Percentiles rank a stretch among this genome's conserved stretches.
Conservation (phyloP, 768 basidiomycete species). For the Dioszegia hungarica region DNA sequence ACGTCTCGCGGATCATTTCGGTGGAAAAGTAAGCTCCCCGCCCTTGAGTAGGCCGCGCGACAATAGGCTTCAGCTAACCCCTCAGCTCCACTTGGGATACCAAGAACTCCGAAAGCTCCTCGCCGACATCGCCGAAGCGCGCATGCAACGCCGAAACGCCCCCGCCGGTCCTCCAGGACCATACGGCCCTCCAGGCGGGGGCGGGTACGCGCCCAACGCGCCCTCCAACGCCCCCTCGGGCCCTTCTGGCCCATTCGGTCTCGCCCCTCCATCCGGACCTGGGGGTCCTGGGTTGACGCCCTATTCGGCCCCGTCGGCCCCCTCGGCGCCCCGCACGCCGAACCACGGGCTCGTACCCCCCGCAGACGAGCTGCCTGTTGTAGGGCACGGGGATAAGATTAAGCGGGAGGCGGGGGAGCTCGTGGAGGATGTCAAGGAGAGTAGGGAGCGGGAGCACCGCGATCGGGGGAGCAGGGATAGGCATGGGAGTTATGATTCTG, state of each 20-base stretch:
- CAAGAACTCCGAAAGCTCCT: slow-evolving; percentile 96
- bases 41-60: slow-evolving; percentile 3
- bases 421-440: slow-evolving; percentile 39
- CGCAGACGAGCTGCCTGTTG: slow-evolving; percentile 46
- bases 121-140: slow-evolving; percentile 80
- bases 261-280: too few species aligned
- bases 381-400: slow-evolving; percentile 47
- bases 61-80: slow-evolving; percentile 3
- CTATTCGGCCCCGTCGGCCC: background rate
- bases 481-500: slow-evolving; percentile 4
- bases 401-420: slow-evolving; percentile 45
- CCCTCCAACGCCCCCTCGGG: slow-evolving; percentile 23
- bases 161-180: slow-evolving; percentile 9
- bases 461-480: slow-evolving; percentile 19
- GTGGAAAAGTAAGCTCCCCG: slow-evolving; percentile 90
- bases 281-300: too few species aligned
- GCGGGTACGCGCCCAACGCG: too few species aligned
- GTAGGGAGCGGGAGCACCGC: slow-evolving; percentile 54
- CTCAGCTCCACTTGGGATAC: slow-evolving; percentile 96
- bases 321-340: slow-evolving; percentile 9
- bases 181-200: slow-evolving; percentile 13
- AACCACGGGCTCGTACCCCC: slow-evolving; percentile 43
- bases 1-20: slow-evolving; percentile 98
- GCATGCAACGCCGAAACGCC: slow-evolving; percentile 50
- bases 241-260: slow-evolving; percentile 24